Evolutionary conservation across 2,329 filamentous ascomycete species (phyloP), one percentile per base, ranked within the genome.

Genomic region (Metarhizium robertsii): DNA sequence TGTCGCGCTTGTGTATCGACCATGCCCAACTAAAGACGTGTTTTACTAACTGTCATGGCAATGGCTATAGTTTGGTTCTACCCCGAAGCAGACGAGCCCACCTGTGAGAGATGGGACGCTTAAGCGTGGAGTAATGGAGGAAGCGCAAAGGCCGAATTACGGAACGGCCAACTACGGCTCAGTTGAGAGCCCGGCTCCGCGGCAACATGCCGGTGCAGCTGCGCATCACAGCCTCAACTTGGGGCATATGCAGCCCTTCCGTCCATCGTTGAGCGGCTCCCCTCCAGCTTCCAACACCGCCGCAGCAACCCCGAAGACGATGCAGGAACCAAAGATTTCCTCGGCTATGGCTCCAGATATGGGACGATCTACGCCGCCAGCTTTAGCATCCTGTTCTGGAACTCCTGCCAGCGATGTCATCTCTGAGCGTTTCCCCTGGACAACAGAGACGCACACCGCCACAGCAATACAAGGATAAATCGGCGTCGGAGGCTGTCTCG

Each of bases 51-150:
- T 61, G 57, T 58, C 53, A 48, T 64, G 54, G 54, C 55, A 55
- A 4, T 38, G 20, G 58, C 62, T 58, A 61, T 60, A 85, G 83
- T 86, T 84, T 75, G 80, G 81, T 60, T 82, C 81, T 48, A 42
- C 53, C 25, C 16, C 56, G 18, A 83, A 82, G 66, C 79, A 80
- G 64, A 73, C 75, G 46, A 79, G 74, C 56, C 75, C 79, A 36
- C 71, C 74, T 53, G 65, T 75, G 54, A 78, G 73, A 61, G 79
- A 81, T 53, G 79, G 75, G 45, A 74, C 74, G 13, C 57, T 77
- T 45, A 69, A 65, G 52, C 69, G 61, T 55, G 73, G 72, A 25
- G 73, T 74, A 56, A 74, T 69, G 54, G 74, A 64, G 43, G 61
- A 59, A 6, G 45, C 58, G 32, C 20, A 56, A 8, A 18, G 16